These are phyloP conservation scores for Camellia lanceoleosa DNA, from an alignment of 148 eudicot genomes.

Conservation along the genomic window DNA sequence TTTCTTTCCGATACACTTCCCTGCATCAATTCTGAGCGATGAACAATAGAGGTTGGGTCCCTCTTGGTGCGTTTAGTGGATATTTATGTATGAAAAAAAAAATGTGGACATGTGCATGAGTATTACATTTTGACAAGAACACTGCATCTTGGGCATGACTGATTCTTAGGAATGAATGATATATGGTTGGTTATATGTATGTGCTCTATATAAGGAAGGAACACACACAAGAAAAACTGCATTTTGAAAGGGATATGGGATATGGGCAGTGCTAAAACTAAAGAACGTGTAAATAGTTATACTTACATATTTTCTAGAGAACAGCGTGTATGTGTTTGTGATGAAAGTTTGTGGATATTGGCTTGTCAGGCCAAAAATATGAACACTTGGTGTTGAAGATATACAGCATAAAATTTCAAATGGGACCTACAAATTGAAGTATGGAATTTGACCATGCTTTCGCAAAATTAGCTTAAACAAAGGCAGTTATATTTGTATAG, in stretches of 20 bases:
- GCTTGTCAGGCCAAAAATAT: too few species aligned
- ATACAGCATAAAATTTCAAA: too few species aligned
- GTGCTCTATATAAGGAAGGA: not conserved
- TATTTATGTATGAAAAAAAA: not conserved
- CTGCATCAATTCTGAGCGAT: too few species aligned
- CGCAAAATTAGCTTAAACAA: not conserved
- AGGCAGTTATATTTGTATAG: not conserved
- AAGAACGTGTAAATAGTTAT: not conserved
- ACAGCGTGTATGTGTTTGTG: not conserved
- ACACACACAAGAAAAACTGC: not conserved
- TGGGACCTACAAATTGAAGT: not conserved
- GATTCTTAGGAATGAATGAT: not conserved
- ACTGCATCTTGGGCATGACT: not conserved
- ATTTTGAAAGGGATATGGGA: not conserved
- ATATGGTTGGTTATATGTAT: not conserved
- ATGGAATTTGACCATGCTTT: conserved; percentile 7
- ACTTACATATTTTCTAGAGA: not conserved
- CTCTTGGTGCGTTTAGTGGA: not conserved
- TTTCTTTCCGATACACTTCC: too few species aligned
- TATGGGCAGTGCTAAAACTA: not conserved
- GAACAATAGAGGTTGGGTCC: not conserved
- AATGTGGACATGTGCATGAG: too few species aligned
- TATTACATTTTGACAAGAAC: not conserved
- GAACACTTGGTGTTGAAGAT: not conserved
- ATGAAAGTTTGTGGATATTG: not conserved